These are phyloP conservation scores for Begonia peltatifolia DNA, from an alignment of 306 rosid genomes.

Conservation along the genomic window DNA sequence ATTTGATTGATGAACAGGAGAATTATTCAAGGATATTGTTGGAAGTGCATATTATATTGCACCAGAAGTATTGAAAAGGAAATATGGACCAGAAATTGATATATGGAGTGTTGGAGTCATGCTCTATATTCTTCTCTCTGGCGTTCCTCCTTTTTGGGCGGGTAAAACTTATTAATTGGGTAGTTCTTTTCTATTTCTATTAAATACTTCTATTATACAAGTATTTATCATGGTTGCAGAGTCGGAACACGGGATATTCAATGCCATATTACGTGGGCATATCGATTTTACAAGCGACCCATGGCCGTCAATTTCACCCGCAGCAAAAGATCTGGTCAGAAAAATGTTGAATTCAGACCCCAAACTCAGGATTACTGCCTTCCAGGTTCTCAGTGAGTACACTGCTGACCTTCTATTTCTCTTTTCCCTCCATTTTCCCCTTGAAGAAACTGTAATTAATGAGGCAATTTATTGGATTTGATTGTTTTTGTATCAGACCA, in stretches of 20 bases:
- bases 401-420: too few species aligned
- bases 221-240: conserved; percentile 28
- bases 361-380: conserved; percentile 66
- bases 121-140: conserved; percentile 77
- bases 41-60: conserved; percentile 97
- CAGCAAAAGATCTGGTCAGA: conserved; percentile 90
- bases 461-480: too few species aligned
- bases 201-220: background rate
- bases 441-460: too few species aligned
- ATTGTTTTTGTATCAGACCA: conserved; percentile 27
- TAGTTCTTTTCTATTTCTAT: background rate
- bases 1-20: conserved; percentile 33
- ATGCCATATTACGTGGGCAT: conserved; percentile 63
- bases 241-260: conserved; percentile 92
- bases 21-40: conserved; percentile 71
- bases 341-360: conserved; percentile 86
- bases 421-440: too few species aligned
- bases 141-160: conserved; percentile 98
- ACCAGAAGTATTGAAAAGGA: conserved; percentile 87
- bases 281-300: conserved; percentile 80
- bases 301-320: conserved; percentile 75
- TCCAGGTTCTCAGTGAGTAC: conserved; percentile 70
- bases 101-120: conserved; percentile 98
- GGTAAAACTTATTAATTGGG: conserved; percentile 19
- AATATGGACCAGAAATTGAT: conserved; percentile 90